phyloP scores from a whole-genome alignment of 108 stramenopile species.

The Nitzschia inconspicua region DNA sequence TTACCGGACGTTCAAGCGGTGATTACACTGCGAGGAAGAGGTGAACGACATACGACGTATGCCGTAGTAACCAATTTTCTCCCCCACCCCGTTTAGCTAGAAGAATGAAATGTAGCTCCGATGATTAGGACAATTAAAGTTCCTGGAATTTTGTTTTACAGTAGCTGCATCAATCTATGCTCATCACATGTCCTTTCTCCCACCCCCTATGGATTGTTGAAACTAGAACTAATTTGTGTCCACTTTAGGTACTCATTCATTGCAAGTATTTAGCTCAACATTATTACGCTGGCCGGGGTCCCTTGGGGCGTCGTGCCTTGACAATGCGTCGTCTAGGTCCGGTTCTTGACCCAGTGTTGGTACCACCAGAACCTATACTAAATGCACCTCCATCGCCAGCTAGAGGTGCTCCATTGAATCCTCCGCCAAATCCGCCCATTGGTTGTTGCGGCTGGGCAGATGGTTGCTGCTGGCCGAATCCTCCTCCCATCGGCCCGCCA shows the following conservation, averaged over 20 bases:
- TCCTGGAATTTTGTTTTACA: too few relatives aligned
- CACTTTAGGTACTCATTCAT: too few relatives aligned
- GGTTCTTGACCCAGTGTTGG: neutral
- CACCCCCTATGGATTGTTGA: too few relatives aligned
- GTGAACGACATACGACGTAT: neutral
- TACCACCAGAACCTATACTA: slow-evolving; percentile 29
- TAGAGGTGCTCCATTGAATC: neutral
- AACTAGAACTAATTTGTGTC: too few relatives aligned
- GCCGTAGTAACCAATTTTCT: neutral
- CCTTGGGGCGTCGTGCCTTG: slow-evolving; percentile 13
- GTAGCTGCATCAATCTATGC: too few relatives aligned
- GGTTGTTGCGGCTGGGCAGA: neutral
- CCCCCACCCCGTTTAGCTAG: neutral
- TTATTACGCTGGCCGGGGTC: too few relatives aligned
- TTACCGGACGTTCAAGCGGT: neutral
- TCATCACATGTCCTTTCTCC: too few relatives aligned
- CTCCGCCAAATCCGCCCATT: neutral
- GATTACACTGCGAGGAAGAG: neutral
- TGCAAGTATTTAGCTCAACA: too few relatives aligned
- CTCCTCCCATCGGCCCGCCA: too few relatives aligned
- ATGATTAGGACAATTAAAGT: too few relatives aligned
- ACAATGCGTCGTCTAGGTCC: slow-evolving; percentile 15
- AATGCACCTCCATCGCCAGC: slow-evolving; percentile 1
- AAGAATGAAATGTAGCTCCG: neutral
- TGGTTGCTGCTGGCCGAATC: slow-evolving; percentile 13